Conservation (phyloP, 1,284 basidiomycete genomes). For the Pseudozyma thailandica region DNA sequence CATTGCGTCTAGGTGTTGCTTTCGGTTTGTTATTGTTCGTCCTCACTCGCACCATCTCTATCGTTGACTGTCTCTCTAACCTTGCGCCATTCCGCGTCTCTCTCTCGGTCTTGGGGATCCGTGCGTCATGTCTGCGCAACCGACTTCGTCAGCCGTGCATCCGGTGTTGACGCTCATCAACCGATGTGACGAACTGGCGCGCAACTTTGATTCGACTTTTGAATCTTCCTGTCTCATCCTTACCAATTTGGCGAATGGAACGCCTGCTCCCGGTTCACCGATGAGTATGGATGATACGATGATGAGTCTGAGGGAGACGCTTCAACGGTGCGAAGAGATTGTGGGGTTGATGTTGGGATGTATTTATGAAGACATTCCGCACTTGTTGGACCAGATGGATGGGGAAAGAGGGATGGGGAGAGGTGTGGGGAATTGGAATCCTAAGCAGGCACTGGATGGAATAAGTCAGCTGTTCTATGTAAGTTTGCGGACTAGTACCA, state of each 20-base stretch:
- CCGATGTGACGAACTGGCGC: conserved; percentile 33
- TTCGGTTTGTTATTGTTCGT: too few species aligned
- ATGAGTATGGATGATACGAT: conserved; percentile 17
- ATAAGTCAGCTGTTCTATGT: conserved; percentile 62
- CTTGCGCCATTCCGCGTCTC: too few species aligned
- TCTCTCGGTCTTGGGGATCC: too few species aligned
- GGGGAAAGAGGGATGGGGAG: neutral
- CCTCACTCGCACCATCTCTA: too few species aligned
- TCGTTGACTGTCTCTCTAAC: neutral
- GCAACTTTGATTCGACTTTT: conserved; percentile 26
- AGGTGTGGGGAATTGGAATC: conserved; percentile 46
- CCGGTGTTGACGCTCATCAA: conserved; percentile 42
- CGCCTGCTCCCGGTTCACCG: neutral
- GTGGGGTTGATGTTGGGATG: conserved; percentile 21
- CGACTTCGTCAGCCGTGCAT: conserved; percentile 6
- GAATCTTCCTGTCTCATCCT: conserved; percentile 7
- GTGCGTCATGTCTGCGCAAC: too few species aligned
- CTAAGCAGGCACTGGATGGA: conserved; percentile 51
- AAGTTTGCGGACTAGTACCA: too few species aligned
- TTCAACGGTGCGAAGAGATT: conserved; percentile 23
- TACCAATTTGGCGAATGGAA: conserved; percentile 1
- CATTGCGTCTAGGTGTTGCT: too few species aligned
- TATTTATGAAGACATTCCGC: conserved; percentile 34
- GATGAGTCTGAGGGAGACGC: conserved; percentile 11
- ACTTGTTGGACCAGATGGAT: conserved; percentile 56